phyloP scores from a whole-genome alignment of 768 basidiomycete genomes.

The Multifurca ochricompacta region DNA sequence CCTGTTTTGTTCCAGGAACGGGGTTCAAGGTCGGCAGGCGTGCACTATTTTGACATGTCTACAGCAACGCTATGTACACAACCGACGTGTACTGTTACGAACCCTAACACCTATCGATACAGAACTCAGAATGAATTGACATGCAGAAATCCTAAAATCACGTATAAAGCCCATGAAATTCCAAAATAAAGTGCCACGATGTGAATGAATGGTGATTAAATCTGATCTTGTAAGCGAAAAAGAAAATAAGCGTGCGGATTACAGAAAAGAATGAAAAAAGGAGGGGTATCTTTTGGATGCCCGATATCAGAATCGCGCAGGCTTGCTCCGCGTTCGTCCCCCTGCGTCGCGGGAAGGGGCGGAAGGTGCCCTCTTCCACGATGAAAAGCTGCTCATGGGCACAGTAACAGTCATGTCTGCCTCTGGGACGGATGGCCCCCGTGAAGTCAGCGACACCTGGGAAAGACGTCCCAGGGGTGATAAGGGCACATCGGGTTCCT shows the following conservation, averaged over 20 bases:
- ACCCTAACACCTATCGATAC: not conserved
- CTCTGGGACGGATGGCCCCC: not conserved
- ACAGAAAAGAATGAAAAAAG: not conserved
- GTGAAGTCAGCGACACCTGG: not conserved
- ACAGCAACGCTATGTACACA: conserved; percentile 1
- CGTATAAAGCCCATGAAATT: not conserved
- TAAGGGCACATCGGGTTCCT: conserved; percentile 11
- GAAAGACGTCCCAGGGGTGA: conserved; percentile 8
- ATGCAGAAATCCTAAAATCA: not conserved
- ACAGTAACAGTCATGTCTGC: not conserved
- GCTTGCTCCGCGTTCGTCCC: not conserved
- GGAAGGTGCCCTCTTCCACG: not conserved
- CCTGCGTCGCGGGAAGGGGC: not conserved
- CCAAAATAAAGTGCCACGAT: not conserved
- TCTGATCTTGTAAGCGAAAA: not conserved
- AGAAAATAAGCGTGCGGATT: no score
- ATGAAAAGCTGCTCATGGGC: not conserved
- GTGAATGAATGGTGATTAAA: not conserved
- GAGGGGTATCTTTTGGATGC: not conserved
- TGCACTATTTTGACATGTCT: not conserved
- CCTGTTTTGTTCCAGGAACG: not conserved
- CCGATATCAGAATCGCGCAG: not conserved
- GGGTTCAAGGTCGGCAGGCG: no score
- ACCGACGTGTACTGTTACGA: not conserved
- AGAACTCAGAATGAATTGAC: not conserved